A percentile compares a stretch with the other conserved stretches of the same genome.
These are phyloP conservation scores for Aplosporella prunicola DNA, from an alignment of 2,329 filamentous ascomycete species.

Conservation along the genomic window DNA sequence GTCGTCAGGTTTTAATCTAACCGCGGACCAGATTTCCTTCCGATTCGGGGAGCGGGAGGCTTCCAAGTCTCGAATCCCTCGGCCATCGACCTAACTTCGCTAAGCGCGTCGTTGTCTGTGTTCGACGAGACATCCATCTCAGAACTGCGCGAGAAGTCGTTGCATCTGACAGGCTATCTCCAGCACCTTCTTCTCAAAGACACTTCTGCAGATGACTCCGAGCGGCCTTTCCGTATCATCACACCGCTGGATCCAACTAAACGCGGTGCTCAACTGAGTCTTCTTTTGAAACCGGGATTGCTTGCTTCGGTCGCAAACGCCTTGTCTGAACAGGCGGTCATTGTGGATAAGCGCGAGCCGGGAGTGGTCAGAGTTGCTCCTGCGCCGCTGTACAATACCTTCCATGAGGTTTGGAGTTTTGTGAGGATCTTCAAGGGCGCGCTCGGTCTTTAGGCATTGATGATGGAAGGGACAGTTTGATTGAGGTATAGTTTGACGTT, in stretches of 20 bases:
- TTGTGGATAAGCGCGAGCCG: conserved; percentile 11
- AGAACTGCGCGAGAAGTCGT: conserved; percentile 53
- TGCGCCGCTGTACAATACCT: conserved; percentile 12
- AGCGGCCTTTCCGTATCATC: conserved; percentile 38
- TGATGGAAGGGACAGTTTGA: too few relatives aligned
- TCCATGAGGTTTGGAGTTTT: conserved; percentile 4
- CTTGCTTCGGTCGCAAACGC: conserved; percentile 5
- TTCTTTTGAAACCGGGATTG: conserved; percentile 39
- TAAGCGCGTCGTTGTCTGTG: conserved; percentile 54
- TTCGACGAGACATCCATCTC: conserved; percentile 56
- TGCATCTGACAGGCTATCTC: conserved; percentile 58
- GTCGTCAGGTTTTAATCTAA: too few relatives aligned
- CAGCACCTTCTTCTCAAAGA: conserved; percentile 47
- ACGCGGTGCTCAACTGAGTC: conserved; percentile 61
- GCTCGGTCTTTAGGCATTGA: conserved; percentile 1
- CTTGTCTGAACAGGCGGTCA: conserved; percentile 8
- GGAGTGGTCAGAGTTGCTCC: conserved; percentile 12
- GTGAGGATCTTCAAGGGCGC: conserved; percentile 1
- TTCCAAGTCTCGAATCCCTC: conserved; percentile 66
- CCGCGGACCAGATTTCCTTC: conserved; percentile 43
- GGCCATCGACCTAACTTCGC: conserved; percentile 55
- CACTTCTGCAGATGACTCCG: conserved; percentile 6
- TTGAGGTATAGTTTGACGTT: too few relatives aligned
- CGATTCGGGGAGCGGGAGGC: conserved; percentile 57
- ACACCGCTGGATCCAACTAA: conserved; percentile 52